Conservation (phyloP, 257 asterid species). For the Schizonepeta tenuifolia region DNA sequence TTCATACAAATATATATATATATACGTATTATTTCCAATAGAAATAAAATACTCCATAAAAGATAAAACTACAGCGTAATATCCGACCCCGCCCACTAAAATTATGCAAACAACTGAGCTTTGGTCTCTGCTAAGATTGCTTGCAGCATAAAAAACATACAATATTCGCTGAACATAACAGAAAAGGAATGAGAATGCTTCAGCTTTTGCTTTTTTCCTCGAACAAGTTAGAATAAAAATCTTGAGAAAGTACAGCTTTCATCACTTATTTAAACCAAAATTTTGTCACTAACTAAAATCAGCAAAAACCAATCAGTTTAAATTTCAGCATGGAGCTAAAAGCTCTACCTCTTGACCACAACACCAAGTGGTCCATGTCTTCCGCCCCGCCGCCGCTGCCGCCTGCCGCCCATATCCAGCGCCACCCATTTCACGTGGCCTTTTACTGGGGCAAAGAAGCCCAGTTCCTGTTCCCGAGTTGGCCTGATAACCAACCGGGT, state of each 20-base stretch:
- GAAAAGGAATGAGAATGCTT: conserved; percentile 3
- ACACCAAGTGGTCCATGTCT: conserved; percentile 8
- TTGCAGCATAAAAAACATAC: conserved; percentile 37
- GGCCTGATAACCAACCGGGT: conserved; percentile 58
- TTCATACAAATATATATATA: too few relatives aligned
- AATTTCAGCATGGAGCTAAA: conserved; percentile 32
- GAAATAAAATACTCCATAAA: too few relatives aligned
- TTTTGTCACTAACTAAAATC: conserved; percentile 17
- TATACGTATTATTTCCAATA: too few relatives aligned
- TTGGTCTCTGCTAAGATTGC: conserved; percentile 39
- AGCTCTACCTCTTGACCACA: conserved; percentile 36
- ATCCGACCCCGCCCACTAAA: background rate
- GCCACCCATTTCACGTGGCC: conserved; percentile 34
- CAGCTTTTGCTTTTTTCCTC: conserved; percentile 37
- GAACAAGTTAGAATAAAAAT: conserved; percentile 45
- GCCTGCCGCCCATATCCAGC: conserved; percentile 38
- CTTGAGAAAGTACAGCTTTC: conserved; percentile 17
- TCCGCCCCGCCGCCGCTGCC: conserved; percentile 36
- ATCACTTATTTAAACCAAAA: conserved; percentile 35
- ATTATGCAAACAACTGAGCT: background rate
- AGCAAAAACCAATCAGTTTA: background rate
- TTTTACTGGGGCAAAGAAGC: conserved; percentile 59
- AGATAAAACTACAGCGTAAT: too few relatives aligned
- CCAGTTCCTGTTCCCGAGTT: conserved; percentile 46
- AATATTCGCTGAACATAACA: conserved; percentile 31